Base-by-base conservation (phyloP, 179 eudicot genomes). In the Sideroxylon spinosum region DNA sequence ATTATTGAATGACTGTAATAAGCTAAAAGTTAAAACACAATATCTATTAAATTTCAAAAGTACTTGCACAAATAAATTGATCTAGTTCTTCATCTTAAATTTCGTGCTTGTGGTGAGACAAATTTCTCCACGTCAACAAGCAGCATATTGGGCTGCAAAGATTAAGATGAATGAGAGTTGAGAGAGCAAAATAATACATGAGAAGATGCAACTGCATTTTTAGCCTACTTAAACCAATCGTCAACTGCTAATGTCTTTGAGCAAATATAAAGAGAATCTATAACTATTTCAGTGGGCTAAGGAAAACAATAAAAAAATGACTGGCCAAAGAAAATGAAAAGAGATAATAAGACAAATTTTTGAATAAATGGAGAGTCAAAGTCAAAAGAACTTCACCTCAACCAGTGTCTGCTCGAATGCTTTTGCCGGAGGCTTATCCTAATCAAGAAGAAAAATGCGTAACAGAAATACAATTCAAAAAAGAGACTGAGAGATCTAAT, bases 351-450 rank as follows among this genome's bases (percentile, higher is more conserved):
- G 46, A 57, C 16, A 23, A 25, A 62, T 75, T 7, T 10, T 13
- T 32, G 66, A 20, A 72, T 53, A n/a, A 78, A 11, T 48, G 25
- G 61, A 69, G 63, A 7, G 67, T 32, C 49, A 61, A 80, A 71
- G 61, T 12, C 56, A 29, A 46, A 44, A 77, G 71, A 69, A 73
- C 79, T 71, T 86, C 69, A 93, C 98, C 97, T 91, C 87, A 81
- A 95, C 98, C 67, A 95, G 91, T 22, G 98, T 93, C 89, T 95
- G 93, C 89, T 95, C 97, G 82, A 95, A 93, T 69, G 85, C 98
- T 44, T 87, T 63, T 17, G 95, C 87, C 87, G 93, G 81, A 82
- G 93, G 92, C 55, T 95, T 90, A 78, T 95, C 98, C 98, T 95
- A 70, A 78, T 25, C 48, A 72, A 50, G 16, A 56, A 59, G 59